Conservation (phyloP, 768 basidiomycete species). For the Boletus subcaerulescens region DNA sequence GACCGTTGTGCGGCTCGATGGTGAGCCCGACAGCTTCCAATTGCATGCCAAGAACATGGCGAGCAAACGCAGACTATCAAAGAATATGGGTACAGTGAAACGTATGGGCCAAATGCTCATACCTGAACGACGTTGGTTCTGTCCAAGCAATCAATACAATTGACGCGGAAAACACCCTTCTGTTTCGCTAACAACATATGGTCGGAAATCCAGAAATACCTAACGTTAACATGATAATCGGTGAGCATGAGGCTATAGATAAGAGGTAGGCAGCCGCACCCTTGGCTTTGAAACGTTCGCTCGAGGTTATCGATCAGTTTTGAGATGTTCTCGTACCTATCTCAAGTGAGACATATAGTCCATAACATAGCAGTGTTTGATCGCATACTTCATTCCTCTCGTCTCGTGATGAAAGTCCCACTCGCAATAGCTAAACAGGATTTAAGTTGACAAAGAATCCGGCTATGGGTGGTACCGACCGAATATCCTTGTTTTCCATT, state of each 20-base stretch:
- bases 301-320: constrained; percentile 71
- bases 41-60: constrained; percentile 75
- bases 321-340: constrained; percentile 86
- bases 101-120: constrained; percentile 10
- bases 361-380: background rate
- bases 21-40: constrained; percentile 69
- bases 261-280: constrained; percentile 40
- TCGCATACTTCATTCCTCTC: constrained; percentile 84
- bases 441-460: background rate
- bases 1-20: constrained; percentile 49
- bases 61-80: constrained; percentile 82
- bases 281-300: constrained; percentile 75
- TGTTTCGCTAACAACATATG: constrained; percentile 72
- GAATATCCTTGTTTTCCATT: constrained; percentile 50
- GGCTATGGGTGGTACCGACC: constrained; percentile 39
- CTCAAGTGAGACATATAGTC: constrained; percentile 2
- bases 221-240: constrained; percentile 25
- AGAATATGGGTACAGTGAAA: constrained; percentile 3
- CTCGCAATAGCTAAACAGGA: constrained; percentile 55
- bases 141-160: constrained; percentile 95
- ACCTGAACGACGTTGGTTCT: constrained; percentile 94
- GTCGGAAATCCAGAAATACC: constrained; percentile 82
- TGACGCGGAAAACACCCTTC: constrained; percentile 83
- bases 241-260: background rate
- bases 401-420: constrained; percentile 96